phyloP scores from a whole-genome alignment of 305 asterid genomes.

The Fraxinus xanthoxyloides region DNA sequence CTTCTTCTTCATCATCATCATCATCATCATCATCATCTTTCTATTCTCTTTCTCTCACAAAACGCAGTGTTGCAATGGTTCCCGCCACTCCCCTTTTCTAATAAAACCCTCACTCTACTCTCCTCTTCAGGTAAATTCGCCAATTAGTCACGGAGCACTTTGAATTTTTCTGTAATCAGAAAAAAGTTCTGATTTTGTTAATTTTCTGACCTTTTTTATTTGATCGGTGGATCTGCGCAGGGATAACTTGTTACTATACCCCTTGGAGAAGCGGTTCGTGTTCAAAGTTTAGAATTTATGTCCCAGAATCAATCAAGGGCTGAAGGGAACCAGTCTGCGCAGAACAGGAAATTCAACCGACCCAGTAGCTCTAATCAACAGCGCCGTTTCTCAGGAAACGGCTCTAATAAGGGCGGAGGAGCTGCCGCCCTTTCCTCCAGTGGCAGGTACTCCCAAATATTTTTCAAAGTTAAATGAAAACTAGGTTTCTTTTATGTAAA shows the following conservation, averaged over 20 bases:
- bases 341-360: slow-evolving; percentile 58
- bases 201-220: slow-evolving; percentile 27
- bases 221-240: slow-evolving; percentile 54
- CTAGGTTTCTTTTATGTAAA: slow-evolving; percentile 10
- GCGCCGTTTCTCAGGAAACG: slow-evolving; percentile 55
- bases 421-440: slow-evolving; percentile 48
- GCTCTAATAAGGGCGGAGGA: slow-evolving; percentile 58
- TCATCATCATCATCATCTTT: slow-evolving; percentile 4
- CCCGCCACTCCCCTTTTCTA: slow-evolving; percentile 46
- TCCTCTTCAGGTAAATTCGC: slow-evolving; percentile 40
- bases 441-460: slow-evolving; percentile 29
- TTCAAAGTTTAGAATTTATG: slow-evolving; percentile 50
- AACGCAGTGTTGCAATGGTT: slow-evolving; percentile 40
- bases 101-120: slow-evolving; percentile 46
- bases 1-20: too few species aligned
- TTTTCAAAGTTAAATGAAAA: not conserved
- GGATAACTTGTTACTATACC: slow-evolving; percentile 18
- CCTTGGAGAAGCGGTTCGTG: slow-evolving; percentile 29
- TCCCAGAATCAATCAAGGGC: slow-evolving; percentile 61
- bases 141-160: slow-evolving; percentile 14
- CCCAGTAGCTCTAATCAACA: slow-evolving; percentile 51
- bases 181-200: not conserved
- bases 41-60: slow-evolving; percentile 2
- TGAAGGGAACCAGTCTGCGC: slow-evolving; percentile 62
- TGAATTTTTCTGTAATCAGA: slow-evolving; percentile 11